Base-by-base conservation (phyloP, 176 grass and related monocot genomes). In the Alloteropsis semialata region DNA sequence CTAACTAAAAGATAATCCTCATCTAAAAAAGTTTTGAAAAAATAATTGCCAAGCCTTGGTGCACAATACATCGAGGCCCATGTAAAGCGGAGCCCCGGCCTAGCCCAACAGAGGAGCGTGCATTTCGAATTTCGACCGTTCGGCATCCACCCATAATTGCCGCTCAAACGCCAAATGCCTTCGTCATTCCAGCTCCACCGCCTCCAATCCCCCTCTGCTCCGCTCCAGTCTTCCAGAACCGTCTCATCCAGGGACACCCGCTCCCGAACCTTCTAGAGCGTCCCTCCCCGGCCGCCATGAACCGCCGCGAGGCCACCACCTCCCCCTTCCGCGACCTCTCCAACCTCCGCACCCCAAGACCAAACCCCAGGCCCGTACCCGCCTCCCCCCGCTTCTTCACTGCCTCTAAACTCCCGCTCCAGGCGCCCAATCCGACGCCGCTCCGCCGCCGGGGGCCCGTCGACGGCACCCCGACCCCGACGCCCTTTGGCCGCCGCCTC, bases 311-410 rank as follows among this genome's bases (percentile, higher is more conserved):
- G 43, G 67, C 69, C 3, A 16, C 72, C 46, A 45, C 21, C 19
- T 57, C 82, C 15, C 80, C 82, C 38, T 82, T 84, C 57, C 79
- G 92, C 24, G 88, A 94, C 62, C 38, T 88, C 88, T 90, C 92
- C 88, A 94, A 90, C 88, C 67, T 80, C 85, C 72, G 58, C 56
- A 86, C 79, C 85, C 85, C 88, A 15, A 69, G 49, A 30, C 80
- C 88, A 19, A 74, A 50, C 60, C 82, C 33, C 70, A 90, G 84
- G 15, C 67, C 85, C 49, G 66, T 80, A 24, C 69, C 85, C 32
- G 50, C 82, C 74, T 80, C 82, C 11, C 65, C 84, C 19, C 12
- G 68, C 78, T 75, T 80, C 82, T 86, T 82, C 74, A 83, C 91
- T 46, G 85, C 78, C 74, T 81, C 85, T 62, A 83, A 88, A 65